Evolutionary conservation across 805 yeast species (phyloP), one percentile per base, ranked within the genome.

Genomic region (Zygoascus ofunaensis): DNA sequence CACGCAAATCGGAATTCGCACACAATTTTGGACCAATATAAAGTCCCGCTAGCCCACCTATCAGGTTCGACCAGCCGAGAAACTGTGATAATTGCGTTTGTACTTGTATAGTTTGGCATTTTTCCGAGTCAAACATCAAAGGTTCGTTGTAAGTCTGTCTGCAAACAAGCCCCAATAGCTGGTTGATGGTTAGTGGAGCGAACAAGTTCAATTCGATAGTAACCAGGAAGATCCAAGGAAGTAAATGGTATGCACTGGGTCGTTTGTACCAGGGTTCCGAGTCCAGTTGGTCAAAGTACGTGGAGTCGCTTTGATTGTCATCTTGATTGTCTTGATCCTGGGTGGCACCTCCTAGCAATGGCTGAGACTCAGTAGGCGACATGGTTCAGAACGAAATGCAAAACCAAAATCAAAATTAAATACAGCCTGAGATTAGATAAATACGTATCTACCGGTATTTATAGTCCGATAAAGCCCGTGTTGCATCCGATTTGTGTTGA

Each of bases 11-110:
- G 10, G 34, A 23, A 23, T 30, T 8, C 20, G 30, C 20, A 18
- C 33, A 18, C 35, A 41, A 15, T 14, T 15, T 22, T 22, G 39
- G 33, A 4, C 34, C 38, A 41, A 34, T 24, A 41, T 33, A 34
- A 7, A 39, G 24, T 2, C 39, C 39, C 7, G 39, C 18, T 4
- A 36, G 10, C 20, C 39, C 39, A 17, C 39, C 39, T 14, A 36
- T 36, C 15, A 36, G 5, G 8, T 17, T 36, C 14, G 39, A 36
- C 39, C 39, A 36, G 3, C 23, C 14, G 4, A 18, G 4, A 4
- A 36, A 21, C 26, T 36, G 39, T 4, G 39, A 36, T 17, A 36
- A 3, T 8, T 36, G 18, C 15, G 18, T 15, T 5, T 36, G 24
- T 5, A 36, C 15, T 14, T 19, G 26, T 4, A 14, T 24, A 2